Conservation (phyloP, 345 rosid genomes). For the Abelmoschus esculentus region DNA sequence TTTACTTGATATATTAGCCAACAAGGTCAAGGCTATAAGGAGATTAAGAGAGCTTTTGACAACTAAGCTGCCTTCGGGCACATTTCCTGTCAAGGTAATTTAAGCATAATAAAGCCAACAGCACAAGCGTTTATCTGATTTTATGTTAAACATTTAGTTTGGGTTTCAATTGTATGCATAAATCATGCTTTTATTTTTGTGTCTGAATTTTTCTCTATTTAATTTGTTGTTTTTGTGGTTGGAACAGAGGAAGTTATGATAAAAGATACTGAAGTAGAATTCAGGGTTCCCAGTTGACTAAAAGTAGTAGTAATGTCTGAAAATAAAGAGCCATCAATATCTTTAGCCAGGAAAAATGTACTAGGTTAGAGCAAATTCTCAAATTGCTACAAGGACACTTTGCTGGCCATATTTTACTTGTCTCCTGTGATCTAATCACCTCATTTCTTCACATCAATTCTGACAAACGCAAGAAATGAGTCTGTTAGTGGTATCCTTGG, state of each 20-base stretch:
- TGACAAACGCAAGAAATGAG: not conserved
- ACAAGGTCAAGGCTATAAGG: conserved; percentile 94
- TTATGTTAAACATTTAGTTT: conserved; percentile 5
- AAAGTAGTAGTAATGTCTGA: not conserved
- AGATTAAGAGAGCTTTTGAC: conserved; percentile 98
- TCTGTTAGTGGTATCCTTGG: not conserved
- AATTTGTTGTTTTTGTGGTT: not conserved
- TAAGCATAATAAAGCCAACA: not conserved
- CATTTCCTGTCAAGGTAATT: conserved; percentile 95
- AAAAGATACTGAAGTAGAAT: not conserved
- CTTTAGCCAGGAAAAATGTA: not conserved
- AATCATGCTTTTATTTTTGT: conserved; percentile 6
- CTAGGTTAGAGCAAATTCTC: not conserved
- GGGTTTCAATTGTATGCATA: not conserved
- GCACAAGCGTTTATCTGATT: not conserved
- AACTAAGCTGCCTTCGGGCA: conserved; percentile 82
- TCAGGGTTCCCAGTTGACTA: not conserved
- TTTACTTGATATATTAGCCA: conserved; percentile 89
- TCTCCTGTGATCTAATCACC: not conserved
- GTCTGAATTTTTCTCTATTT: not conserved
- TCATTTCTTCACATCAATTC: not conserved
- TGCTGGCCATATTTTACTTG: not conserved
- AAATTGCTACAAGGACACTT: not conserved
- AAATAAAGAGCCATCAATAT: not conserved
- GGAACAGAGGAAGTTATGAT: not conserved